Evolutionary conservation across 2,329 filamentous ascomycete species (phyloP).

Genomic region (Fonsecaea multimorphosa): DNA sequence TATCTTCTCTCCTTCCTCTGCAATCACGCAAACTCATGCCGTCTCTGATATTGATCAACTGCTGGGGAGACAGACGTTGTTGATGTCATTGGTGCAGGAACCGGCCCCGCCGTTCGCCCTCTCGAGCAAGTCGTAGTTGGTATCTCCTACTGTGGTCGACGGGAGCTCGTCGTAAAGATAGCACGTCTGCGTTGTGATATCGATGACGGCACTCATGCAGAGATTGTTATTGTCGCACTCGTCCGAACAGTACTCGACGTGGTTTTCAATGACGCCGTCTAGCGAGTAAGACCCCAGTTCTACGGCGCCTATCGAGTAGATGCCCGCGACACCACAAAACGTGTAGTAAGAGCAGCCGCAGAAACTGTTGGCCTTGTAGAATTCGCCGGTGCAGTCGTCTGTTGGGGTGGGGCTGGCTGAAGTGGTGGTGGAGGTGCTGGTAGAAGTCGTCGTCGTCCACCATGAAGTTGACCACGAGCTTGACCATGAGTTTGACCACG

Average conservation of each 20-base stretch:
- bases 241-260: background rate
- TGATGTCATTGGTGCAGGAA: background rate
- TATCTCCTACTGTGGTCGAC: background rate
- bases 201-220: background rate
- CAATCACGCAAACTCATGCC: background rate
- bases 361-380: background rate
- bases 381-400: background rate
- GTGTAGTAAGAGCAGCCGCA: background rate
- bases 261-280: background rate
- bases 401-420: background rate
- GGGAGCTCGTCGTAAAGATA: background rate
- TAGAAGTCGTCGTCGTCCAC: background rate
- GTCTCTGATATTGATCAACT: background rate
- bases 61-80: background rate
- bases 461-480: too few species aligned
- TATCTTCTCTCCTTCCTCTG: background rate
- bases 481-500: too few species aligned
- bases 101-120: background rate
- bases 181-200: background rate
- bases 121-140: background rate
- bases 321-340: background rate
- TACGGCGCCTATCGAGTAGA: too few species aligned
- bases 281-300: too few species aligned
- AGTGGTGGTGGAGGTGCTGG: background rate
- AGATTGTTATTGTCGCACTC: background rate